Conservation (phyloP, 352 stramenopile species). For the Phytophthora pini region DNA sequence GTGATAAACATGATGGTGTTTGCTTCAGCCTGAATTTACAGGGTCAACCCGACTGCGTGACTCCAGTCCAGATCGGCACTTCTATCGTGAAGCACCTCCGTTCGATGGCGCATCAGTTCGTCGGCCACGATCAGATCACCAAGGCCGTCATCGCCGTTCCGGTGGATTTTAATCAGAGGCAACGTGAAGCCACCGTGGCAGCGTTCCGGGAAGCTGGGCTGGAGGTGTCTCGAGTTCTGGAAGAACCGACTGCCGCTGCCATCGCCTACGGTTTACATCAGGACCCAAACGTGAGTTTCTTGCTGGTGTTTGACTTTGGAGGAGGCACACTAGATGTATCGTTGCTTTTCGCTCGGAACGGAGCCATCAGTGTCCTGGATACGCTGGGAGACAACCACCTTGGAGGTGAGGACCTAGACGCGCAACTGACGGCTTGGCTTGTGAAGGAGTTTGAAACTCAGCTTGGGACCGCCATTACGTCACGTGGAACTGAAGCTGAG, state of each 20-base stretch:
- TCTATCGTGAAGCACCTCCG: conserved; percentile 55
- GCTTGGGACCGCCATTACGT: conserved; percentile 41
- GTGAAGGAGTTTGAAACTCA: conserved; percentile 75
- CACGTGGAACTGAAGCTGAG: conserved; percentile 30
- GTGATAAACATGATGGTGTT: conserved; percentile 28
- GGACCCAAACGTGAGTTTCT: conserved; percentile 90
- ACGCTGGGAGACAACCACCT: conserved; percentile 92
- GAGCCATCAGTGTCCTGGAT: conserved; percentile 96
- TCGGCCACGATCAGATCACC: conserved; percentile 74
- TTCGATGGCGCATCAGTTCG: conserved; percentile 52
- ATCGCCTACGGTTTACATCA: conserved; percentile 97
- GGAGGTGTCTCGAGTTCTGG: conserved; percentile 57
- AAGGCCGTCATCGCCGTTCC: conserved; percentile 70
- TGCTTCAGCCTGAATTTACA: conserved; percentile 56
- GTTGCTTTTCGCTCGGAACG: conserved; percentile 93
- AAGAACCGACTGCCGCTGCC: conserved; percentile 95
- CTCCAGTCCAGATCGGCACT: conserved; percentile 53
- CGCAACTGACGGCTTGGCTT: conserved; percentile 89
- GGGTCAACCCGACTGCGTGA: conserved; percentile 51
- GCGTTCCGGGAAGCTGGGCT: conserved; percentile 56
- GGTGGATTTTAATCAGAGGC: conserved; percentile 56
- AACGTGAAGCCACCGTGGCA: conserved; percentile 52
- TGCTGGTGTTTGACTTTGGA: conserved; percentile 97
- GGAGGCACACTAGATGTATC: conserved; percentile 95
- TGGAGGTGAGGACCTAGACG: conserved; percentile 93